These are phyloP conservation scores for Conidiobolus coronatus DNA, from an alignment of 371 early-diverging fungal species.

Conservation along the genomic window DNA sequence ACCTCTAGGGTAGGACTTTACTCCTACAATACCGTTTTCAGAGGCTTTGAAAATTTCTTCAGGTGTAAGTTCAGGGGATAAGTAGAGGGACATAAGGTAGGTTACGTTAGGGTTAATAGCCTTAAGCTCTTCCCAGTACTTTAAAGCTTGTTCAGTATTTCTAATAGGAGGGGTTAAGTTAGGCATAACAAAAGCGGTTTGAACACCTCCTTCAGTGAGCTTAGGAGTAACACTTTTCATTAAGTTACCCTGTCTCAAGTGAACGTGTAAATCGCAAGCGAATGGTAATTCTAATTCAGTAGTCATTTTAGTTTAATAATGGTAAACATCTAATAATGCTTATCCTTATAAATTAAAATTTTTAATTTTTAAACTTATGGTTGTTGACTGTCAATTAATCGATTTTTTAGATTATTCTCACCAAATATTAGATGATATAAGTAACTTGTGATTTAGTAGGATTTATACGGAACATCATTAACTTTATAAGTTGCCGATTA, in stretches of 20 bases:
- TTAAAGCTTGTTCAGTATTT: conserved; percentile 62
- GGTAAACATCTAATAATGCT: too few species aligned
- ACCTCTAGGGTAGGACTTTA: conserved; percentile 92
- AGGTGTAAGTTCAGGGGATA: conserved; percentile 65
- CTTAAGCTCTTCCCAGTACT: conserved; percentile 59
- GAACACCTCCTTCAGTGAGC: conserved; percentile 59
- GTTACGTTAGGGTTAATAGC: conserved; percentile 61
- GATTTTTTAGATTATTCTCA: too few species aligned
- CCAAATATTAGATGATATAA: too few species aligned
- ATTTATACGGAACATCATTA: too few species aligned
- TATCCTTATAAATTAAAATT: too few species aligned
- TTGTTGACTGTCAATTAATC: too few species aligned
- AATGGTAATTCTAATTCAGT: conserved; percentile 25
- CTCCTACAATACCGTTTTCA: conserved; percentile 71
- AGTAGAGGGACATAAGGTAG: conserved; percentile 84
- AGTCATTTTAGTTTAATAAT: too few species aligned
- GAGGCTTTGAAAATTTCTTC: conserved; percentile 76
- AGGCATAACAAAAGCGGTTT: conserved; percentile 89
- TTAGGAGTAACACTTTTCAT: conserved; percentile 73
- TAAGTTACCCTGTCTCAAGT: conserved; percentile 80
- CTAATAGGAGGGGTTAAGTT: conserved; percentile 81
- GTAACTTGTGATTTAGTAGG: too few species aligned
- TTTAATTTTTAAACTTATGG: too few species aligned
- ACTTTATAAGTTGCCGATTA: too few species aligned
- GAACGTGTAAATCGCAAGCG: conserved; percentile 82